These are phyloP conservation scores for Phytophthora rubi DNA, from an alignment of 352 stramenopile species.

Conservation along the genomic window DNA sequence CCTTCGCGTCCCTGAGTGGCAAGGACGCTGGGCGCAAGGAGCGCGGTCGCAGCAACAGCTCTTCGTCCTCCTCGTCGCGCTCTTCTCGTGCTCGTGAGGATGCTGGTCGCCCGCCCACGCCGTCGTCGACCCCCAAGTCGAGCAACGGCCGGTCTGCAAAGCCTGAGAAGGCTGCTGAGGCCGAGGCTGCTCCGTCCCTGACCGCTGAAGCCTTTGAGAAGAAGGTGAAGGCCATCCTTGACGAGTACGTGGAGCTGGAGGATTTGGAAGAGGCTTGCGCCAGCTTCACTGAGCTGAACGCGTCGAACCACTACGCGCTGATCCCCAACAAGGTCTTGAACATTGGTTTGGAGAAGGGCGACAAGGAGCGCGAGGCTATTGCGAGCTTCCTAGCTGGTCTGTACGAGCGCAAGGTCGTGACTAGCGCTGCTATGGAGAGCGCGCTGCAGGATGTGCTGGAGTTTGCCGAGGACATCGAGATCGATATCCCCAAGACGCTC, in stretches of 20 bases:
- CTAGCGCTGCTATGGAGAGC: constrained; percentile 39
- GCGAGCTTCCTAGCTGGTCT: constrained; percentile 61
- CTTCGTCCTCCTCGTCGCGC: constrained; percentile 43
- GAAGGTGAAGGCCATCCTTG: constrained; percentile 84
- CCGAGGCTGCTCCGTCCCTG: constrained; percentile 28
- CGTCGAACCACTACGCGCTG: constrained; percentile 49
- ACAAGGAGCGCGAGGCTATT: constrained; percentile 66
- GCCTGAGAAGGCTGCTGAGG: constrained; percentile 25
- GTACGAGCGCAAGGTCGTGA: constrained; percentile 57
- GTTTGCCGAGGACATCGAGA: constrained; percentile 82
- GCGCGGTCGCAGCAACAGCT: constrained; percentile 59
- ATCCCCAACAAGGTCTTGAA: constrained; percentile 65
- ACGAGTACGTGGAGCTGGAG: constrained; percentile 86
- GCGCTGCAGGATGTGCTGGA: constrained; percentile 71
- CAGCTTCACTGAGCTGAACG: constrained; percentile 67
- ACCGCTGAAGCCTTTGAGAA: constrained; percentile 79
- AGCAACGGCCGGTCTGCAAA: constrained; percentile 25
- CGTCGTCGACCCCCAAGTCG: constrained; percentile 32
- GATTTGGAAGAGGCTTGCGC: constrained; percentile 81
- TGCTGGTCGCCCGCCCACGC: constrained; percentile 46
- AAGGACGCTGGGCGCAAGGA: constrained; percentile 48
- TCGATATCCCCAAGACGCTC: constrained; percentile 80
- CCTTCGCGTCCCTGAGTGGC: constrained; percentile 51
- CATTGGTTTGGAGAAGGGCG: constrained; percentile 74
- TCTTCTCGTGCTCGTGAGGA: constrained; percentile 31